Conservation (phyloP, 2,329 filamentous ascomycete species). For the Penicillium thymicola region DNA sequence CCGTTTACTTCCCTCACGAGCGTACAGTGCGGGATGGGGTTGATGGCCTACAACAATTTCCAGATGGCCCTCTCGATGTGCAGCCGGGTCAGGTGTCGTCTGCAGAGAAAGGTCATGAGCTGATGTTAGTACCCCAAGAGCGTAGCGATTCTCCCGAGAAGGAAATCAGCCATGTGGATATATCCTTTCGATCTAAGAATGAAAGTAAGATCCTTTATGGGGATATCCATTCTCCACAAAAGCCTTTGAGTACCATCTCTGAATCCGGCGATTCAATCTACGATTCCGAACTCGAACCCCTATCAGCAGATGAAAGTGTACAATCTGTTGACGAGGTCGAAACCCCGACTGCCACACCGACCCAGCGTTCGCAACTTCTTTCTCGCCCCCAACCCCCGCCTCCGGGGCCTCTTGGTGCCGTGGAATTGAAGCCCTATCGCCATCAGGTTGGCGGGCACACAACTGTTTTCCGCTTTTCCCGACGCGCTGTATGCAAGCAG, state of each 20-base stretch:
- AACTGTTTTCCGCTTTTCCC: conserved; percentile 92
- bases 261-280: conserved; percentile 43
- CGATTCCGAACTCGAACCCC: conserved; percentile 47
- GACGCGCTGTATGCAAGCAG: conserved; percentile 94
- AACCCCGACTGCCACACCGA: conserved; percentile 48
- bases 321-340: conserved; percentile 52
- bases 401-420: conserved; percentile 70
- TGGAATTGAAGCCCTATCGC: conserved; percentile 93
- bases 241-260: conserved; percentile 35
- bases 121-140: conserved; percentile 29
- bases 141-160: conserved; percentile 25
- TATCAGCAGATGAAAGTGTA: conserved; percentile 43
- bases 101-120: conserved; percentile 25
- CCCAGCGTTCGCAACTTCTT: conserved; percentile 25
- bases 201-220: conserved; percentile 61
- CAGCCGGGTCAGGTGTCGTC: conserved; percentile 27
- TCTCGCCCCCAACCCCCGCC: conserved; percentile 30
- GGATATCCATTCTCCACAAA: conserved; percentile 47
- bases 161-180: conserved; percentile 56
- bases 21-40: conserved; percentile 38
- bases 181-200: conserved; percentile 59
- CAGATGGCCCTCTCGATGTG: conserved; percentile 20
- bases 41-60: conserved; percentile 22
- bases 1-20: conserved; percentile 63
- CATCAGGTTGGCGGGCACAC: conserved; percentile 98